A percentile compares a stretch with the other conserved stretches of the same genome.
These are phyloP conservation scores for Daucus carota DNA, from an alignment of 129 eudicot species.

Conservation along the genomic window DH1_v3.0 NC_030381.2:20327501-20328000, in stretches of 20 bases:
- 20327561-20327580: not conserved
- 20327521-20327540: not conserved
- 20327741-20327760: constrained; percentile 98
- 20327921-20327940: constrained; percentile 87
- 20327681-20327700: constrained; percentile 85
- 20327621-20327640: not conserved
- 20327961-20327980: constrained; percentile 67
- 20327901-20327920: constrained; percentile 85
- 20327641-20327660: not conserved
- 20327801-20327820: not conserved
- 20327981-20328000: constrained; percentile 73
- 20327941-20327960: constrained; percentile 62
- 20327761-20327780: constrained; percentile 91
- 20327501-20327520: not conserved
- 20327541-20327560: not conserved
- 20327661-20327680: constrained; percentile 84
- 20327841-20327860: not conserved
- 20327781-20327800: constrained; percentile 80
- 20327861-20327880: constrained; percentile 26
- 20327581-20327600: not conserved
- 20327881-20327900: constrained; percentile 96
- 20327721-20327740: constrained; percentile 84
- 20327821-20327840: not conserved
- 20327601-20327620: not conserved
- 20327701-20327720: constrained; percentile 78